Evolutionary conservation across 306 rosid species (phyloP).

Genomic region (Cucurbita pepo): DNA sequence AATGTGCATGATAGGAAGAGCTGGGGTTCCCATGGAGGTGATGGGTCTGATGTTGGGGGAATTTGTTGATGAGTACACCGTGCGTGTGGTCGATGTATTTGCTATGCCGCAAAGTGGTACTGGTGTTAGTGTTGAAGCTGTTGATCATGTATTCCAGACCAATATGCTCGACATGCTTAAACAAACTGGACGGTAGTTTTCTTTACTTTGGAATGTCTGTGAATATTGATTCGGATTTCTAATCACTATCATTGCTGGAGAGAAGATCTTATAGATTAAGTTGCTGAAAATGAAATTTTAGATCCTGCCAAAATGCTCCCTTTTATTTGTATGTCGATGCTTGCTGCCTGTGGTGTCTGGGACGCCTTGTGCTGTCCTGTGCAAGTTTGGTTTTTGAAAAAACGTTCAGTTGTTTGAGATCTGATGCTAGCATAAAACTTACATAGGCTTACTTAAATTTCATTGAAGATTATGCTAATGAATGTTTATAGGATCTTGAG

Average conservation of each 20-base stretch:
- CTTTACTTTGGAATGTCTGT: neutral
- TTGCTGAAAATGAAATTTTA: neutral
- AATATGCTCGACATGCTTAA: slow-evolving; percentile 96
- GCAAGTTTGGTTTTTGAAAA: neutral
- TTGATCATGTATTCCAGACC: slow-evolving; percentile 93
- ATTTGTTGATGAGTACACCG: slow-evolving; percentile 78
- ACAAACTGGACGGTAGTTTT: slow-evolving; percentile 73
- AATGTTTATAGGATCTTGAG: neutral
- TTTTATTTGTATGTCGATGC: neutral
- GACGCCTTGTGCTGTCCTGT: neutral
- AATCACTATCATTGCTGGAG: neutral
- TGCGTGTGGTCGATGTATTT: slow-evolving; percentile 85
- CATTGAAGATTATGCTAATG: neutral
- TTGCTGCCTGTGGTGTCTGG: neutral
- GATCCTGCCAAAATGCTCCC: neutral
- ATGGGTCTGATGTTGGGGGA: slow-evolving; percentile 96
- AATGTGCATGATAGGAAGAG: slow-evolving; percentile 42
- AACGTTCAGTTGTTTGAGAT: neutral
- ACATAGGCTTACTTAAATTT: neutral
- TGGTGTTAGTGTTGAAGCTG: slow-evolving; percentile 95
- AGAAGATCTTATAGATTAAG: neutral
- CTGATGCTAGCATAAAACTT: neutral
- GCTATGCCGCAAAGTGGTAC: slow-evolving; percentile 99
- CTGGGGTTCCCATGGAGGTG: slow-evolving; percentile 97
- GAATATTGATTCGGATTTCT: neutral